Evolutionary conservation across 345 rosid species (phyloP).

Genomic region (Moringa oleifera): DNA sequence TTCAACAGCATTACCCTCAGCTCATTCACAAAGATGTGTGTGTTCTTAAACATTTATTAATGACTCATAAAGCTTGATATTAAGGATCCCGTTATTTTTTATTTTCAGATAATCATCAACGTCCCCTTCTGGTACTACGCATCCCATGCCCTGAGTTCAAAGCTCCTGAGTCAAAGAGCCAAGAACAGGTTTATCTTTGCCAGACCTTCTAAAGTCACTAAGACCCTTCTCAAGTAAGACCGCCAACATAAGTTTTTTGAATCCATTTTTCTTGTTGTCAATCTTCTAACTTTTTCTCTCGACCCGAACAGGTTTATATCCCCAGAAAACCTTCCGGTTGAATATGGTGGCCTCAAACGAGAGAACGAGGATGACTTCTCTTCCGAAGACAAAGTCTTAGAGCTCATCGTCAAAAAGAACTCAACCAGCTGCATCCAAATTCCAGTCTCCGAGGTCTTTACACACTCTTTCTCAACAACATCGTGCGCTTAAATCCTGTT

Average conservation of each 20-base stretch:
- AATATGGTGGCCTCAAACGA: slow-evolving; percentile 54
- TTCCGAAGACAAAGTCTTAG: slow-evolving; percentile 29
- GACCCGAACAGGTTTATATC: slow-evolving; percentile 31
- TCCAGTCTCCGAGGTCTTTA: slow-evolving; percentile 41
- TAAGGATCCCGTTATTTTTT: neutral
- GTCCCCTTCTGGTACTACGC: slow-evolving; percentile 58
- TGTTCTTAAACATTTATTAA: too few species aligned
- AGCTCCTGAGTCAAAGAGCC: slow-evolving; percentile 21
- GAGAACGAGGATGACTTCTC: slow-evolving; percentile 40
- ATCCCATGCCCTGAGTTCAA: slow-evolving; percentile 27
- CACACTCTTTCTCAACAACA: too few species aligned
- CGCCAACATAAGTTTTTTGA: neutral
- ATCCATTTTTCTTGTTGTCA: neutral
- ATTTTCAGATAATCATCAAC: slow-evolving; percentile 46
- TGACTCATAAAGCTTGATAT: too few species aligned
- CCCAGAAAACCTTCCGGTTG: slow-evolving; percentile 44
- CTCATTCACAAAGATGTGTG: slow-evolving; percentile 39
- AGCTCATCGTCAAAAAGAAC: slow-evolving; percentile 24
- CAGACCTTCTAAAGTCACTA: slow-evolving; percentile 40
- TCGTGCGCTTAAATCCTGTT: neutral
- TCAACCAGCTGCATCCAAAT: slow-evolving; percentile 27
- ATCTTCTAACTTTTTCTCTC: neutral
- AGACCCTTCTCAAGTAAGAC: slow-evolving; percentile 57
- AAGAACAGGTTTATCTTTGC: slow-evolving; percentile 33
- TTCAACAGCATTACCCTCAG: slow-evolving; percentile 46